phyloP scores from a whole-genome alignment of 1,284 basidiomycete species.

The Athelia sp. region DNA sequence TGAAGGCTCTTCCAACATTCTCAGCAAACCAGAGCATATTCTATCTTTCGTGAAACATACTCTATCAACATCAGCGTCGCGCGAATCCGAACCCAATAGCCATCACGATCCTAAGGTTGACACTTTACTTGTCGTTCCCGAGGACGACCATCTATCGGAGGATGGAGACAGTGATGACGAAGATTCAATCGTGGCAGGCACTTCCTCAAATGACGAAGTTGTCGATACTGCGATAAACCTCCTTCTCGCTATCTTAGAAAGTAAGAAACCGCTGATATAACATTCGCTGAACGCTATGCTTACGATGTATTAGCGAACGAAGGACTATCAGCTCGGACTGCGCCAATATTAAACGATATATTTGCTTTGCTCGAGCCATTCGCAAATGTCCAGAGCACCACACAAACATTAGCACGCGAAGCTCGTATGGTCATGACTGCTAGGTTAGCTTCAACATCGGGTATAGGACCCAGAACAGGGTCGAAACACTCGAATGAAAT shows the following conservation, averaged over 20 bases:
- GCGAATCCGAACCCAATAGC: slow-evolving; percentile 7
- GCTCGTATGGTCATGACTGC: slow-evolving; percentile 80
- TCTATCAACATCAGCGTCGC: slow-evolving; percentile 25
- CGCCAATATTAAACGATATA: slow-evolving; percentile 68
- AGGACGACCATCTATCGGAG: slow-evolving; percentile 27
- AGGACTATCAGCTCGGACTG: slow-evolving; percentile 54
- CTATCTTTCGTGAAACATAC: slow-evolving; percentile 78
- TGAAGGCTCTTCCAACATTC: slow-evolving; percentile 56
- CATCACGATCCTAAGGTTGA: slow-evolving; percentile 15
- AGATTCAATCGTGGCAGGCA: slow-evolving; percentile 31
- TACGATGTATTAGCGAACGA: slow-evolving; percentile 51
- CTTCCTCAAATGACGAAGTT: slow-evolving; percentile 57
- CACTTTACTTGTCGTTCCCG: slow-evolving; percentile 36
- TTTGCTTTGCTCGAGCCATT: slow-evolving; percentile 60
- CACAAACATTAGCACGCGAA: slow-evolving; percentile 66
- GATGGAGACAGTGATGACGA: slow-evolving; percentile 62
- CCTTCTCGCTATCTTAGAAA: slow-evolving; percentile 79
- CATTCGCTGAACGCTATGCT: not conserved
- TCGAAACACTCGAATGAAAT: slow-evolving; percentile 31
- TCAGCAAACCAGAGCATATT: slow-evolving; percentile 68
- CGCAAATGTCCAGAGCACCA: slow-evolving; percentile 37
- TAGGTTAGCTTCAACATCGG: slow-evolving; percentile 57
- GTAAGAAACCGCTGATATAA: slow-evolving; percentile 31
- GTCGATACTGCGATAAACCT: slow-evolving; percentile 73
- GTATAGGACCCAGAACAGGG: slow-evolving; percentile 20